phyloP scores from a whole-genome alignment of 257 asterid species.

The Primulina eburnea region DNA sequence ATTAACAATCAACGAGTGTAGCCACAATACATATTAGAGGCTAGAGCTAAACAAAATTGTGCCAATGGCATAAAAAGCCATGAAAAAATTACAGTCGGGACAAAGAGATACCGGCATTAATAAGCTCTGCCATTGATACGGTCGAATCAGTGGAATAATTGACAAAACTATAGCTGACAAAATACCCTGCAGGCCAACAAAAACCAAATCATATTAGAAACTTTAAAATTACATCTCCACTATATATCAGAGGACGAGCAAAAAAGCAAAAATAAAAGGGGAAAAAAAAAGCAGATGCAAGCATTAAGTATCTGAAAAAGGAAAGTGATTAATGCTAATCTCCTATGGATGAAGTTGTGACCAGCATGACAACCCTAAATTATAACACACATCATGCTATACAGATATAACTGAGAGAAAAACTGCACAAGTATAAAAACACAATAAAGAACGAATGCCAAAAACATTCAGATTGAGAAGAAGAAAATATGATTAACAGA shows the following conservation, averaged over 20 bases:
- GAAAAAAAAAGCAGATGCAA: not conserved
- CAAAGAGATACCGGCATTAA: constrained; percentile 76
- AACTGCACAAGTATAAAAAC: not conserved
- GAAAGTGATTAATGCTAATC: not conserved
- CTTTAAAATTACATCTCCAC: constrained; percentile 4
- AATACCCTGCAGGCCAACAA: constrained; percentile 61
- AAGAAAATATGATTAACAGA: constrained; percentile 16
- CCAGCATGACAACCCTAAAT: constrained; percentile 3
- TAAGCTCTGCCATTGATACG: constrained; percentile 98
- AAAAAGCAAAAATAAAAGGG: not conserved
- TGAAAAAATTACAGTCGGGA: constrained; percentile 24
- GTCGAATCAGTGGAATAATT: constrained; percentile 88
- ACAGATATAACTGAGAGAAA: not conserved
- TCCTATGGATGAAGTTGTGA: not conserved
- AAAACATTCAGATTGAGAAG: constrained; percentile 15
- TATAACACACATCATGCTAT: constrained; percentile 4
- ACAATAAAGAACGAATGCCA: not conserved
- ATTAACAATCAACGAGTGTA: constrained; percentile 17
- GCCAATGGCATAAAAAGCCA: constrained; percentile 6
- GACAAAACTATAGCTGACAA: constrained; percentile 84
- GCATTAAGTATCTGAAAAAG: constrained; percentile 9
- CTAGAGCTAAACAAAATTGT: not conserved
- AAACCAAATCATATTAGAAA: constrained; percentile 3
- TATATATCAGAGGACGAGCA: constrained; percentile 9
- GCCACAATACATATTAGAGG: not conserved